Conservation (phyloP, 345 rosid genomes). For the Eucalyptus rudis region DNA sequence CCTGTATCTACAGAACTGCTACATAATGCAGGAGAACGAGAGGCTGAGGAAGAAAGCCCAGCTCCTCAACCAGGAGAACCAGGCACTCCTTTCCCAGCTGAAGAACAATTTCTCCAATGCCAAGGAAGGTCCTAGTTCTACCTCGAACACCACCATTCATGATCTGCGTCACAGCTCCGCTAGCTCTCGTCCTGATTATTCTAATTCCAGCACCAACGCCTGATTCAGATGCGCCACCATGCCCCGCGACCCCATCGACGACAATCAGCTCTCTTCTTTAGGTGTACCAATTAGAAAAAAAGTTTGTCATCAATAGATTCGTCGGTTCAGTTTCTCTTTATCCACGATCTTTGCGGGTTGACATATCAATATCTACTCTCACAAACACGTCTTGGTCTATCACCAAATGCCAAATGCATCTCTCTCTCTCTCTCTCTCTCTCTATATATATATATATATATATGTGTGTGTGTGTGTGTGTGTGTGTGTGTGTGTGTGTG, state of each 20-base stretch:
- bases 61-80: conserved; percentile 95
- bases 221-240: background rate
- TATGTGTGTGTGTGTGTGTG: no score
- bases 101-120: conserved; percentile 57
- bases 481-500: background rate
- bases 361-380: background rate
- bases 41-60: conserved; percentile 97
- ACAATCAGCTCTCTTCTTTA: background rate
- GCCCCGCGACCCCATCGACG: background rate
- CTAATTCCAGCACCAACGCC: background rate
- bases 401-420: background rate
- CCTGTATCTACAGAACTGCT: conserved; percentile 25
- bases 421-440: background rate
- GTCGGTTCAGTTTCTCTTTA: background rate
- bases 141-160: conserved; percentile 4
- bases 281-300: background rate
- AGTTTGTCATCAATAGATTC: background rate
- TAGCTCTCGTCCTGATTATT: background rate
- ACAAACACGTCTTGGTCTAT: background rate
- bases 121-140: conserved; percentile 1
- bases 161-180: conserved; percentile 34
- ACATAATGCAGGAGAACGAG: conserved; percentile 31
- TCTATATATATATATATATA: no score
- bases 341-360: background rate
- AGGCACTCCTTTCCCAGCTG: conserved; percentile 76